A percentile compares a stretch with the other conserved stretches of the same genome.
These are phyloP conservation scores for Vigna hirtella DNA, from an alignment of 306 rosid genomes.

Conservation along the genomic window DNA sequence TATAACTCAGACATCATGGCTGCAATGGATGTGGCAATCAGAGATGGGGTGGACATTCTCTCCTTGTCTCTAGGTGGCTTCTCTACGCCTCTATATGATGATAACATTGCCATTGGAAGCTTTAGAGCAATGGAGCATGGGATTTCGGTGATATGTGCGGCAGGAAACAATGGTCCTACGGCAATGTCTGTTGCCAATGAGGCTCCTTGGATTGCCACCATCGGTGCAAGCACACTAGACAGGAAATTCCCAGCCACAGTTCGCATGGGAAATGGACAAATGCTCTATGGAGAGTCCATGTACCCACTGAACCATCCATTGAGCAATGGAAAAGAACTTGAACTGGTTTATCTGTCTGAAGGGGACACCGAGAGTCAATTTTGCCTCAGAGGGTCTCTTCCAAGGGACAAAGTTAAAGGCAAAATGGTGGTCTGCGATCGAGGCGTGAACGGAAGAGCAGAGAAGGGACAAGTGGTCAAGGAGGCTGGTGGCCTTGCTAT, in stretches of 20 bases:
- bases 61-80: conserved; percentile 91
- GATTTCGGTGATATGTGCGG: conserved; percentile 80
- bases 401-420: conserved; percentile 71
- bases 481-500: conserved; percentile 92
- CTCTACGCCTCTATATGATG: conserved; percentile 78
- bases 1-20: conserved; percentile 91
- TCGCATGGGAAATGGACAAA: conserved; percentile 69
- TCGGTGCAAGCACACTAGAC: conserved; percentile 88
- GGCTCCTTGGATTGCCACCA: conserved; percentile 94
- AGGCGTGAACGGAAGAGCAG: conserved; percentile 87
- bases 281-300: conserved; percentile 80
- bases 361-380: conserved; percentile 63
- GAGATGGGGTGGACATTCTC: conserved; percentile 84
- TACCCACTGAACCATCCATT: conserved; percentile 54
- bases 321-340: conserved; percentile 54
- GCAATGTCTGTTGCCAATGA: conserved; percentile 88
- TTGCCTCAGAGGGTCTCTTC: conserved; percentile 84
- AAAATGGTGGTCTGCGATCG: conserved; percentile 91
- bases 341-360: conserved; percentile 61
- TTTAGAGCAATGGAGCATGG: conserved; percentile 90
- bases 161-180: conserved; percentile 85
- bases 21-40: conserved; percentile 85
- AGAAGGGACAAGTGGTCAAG: conserved; percentile 86
- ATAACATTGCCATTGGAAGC: conserved; percentile 85
- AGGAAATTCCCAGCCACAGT: conserved; percentile 77